Evolutionary conservation across 1,284 basidiomycete genomes (phyloP), one percentile per base, ranked within the genome.

Genomic region (Ceraceosorus bombacis): DNA sequence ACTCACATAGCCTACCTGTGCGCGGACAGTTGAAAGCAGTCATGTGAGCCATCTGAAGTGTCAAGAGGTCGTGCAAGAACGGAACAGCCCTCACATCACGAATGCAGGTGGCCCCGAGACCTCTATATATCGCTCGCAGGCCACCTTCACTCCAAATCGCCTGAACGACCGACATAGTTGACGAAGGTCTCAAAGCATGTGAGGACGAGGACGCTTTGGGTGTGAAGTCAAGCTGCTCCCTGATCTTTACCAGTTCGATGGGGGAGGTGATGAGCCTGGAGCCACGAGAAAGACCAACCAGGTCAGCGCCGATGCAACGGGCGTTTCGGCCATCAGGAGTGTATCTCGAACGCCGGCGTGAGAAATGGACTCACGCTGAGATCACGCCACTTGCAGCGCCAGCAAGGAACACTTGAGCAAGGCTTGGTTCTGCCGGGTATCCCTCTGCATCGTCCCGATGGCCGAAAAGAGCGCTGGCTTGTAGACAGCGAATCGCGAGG

Each of bases 221-320:
- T 10, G 10, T 10, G 9, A 46, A 10, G 39, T 65, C 53, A 58
- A 71, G 69, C 62, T 75, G 73, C 58, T 75, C 62, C 6, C 71
- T 66, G 46, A 75, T 74, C 64, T 75, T 75, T 58, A 75, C 53
- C 43, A 74, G 58, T 6, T 75, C 73, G 46, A 75, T 70, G 6
- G 73, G 73, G 9, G 65, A 54, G 0, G 73, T 75, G 59, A 75
- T 71, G 9, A 74, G 54, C 1, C 62, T 64, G 54, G n/a, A n/a
- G 48, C 17, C 36, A 49, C 9, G 13, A 61, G 39, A 17, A 27
- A 50, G 3, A 7, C 50, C 37, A 53, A 41, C 17, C 50, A 10
- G n/a, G 27, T 55, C 10, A 8, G 41, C 13, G 41, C n/a, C 49
- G 12, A 37, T 15, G 8, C 40, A 27, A 27, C 17, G 15, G 27